Evolutionary conservation across 179 eudicot species (phyloP).

Genomic region (Heliamphora pulchella): DNA sequence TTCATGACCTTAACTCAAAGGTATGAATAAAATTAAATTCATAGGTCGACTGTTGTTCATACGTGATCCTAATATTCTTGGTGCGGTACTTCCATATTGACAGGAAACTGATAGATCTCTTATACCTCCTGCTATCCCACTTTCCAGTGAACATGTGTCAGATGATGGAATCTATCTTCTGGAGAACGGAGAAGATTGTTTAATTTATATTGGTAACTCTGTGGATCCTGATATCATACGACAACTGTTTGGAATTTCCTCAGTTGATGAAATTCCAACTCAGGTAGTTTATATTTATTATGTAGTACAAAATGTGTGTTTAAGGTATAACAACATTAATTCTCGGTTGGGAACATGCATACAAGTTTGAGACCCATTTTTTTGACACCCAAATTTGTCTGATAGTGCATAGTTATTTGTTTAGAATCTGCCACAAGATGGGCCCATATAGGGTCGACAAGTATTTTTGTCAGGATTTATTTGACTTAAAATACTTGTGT

Average conservation of each 20-base stretch:
- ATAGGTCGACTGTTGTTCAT: neutral
- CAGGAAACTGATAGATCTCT: conserved; percentile 62
- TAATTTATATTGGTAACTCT: conserved; percentile 61
- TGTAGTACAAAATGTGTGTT: neutral
- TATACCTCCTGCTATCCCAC: conserved; percentile 65
- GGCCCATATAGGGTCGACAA: neutral
- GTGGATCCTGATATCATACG: conserved; percentile 44
- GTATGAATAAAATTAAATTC: neutral
- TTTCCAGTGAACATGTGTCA: conserved; percentile 64
- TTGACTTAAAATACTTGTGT: too few relatives aligned
- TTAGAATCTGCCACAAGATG: conserved; percentile 1
- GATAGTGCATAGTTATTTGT: neutral
- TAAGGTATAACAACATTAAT: neutral
- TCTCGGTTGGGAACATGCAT: neutral
- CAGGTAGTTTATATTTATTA: conserved; percentile 46
- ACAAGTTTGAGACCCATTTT: neutral
- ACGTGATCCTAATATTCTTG: neutral
- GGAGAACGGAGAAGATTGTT: conserved; percentile 82
- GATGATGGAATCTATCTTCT: conserved; percentile 86
- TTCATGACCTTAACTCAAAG: conserved; percentile 51
- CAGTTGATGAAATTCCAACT: conserved; percentile 59
- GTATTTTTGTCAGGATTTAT: neutral
- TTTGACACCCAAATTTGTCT: neutral
- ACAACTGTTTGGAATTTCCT: conserved; percentile 62
- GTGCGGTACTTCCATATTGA: conserved; percentile 2